phyloP scores from a whole-genome alignment of 75 land plant genomes.

The Cunninghamia lanceolata region DNA sequence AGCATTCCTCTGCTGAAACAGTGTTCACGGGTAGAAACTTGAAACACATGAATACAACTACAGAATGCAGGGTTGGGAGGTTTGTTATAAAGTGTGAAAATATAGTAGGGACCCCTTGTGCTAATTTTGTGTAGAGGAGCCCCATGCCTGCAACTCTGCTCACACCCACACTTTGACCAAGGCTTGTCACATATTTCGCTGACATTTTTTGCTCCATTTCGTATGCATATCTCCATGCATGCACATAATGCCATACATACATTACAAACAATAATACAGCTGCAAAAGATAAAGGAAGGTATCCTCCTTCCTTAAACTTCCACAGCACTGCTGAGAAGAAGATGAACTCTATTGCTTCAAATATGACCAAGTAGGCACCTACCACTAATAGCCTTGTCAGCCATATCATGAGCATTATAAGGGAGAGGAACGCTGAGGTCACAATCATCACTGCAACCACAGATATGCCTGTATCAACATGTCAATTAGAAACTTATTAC shows the following conservation, averaged over 20 bases:
- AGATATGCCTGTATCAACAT: slow-evolving; percentile 24
- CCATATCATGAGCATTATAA: slow-evolving; percentile 52
- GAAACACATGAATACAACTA: slow-evolving; percentile 55
- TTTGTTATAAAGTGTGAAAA: slow-evolving; percentile 52
- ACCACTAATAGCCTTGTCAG: slow-evolving; percentile 15
- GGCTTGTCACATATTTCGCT: slow-evolving; percentile 13
- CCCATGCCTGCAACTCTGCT: slow-evolving; percentile 51
- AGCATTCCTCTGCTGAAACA: slow-evolving; percentile 45
- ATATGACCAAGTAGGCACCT: slow-evolving; percentile 19
- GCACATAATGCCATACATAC: slow-evolving; percentile 69
- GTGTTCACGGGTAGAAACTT: slow-evolving; percentile 53
- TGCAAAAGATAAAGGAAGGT: slow-evolving; percentile 57
- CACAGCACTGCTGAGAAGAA: slow-evolving; percentile 37
- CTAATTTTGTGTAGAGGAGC: slow-evolving; percentile 62
- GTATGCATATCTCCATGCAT: slow-evolving; percentile 26
- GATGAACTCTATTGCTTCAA: slow-evolving; percentile 20
- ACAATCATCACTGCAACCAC: slow-evolving; percentile 38
- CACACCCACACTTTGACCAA: slow-evolving; percentile 24
- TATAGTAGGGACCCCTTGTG: slow-evolving; percentile 63
- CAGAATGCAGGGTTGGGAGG: slow-evolving; percentile 57
- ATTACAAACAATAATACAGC: slow-evolving; percentile 39
- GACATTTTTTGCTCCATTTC: slow-evolving; percentile 57
- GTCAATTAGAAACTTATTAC: no score
- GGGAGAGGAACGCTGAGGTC: slow-evolving; percentile 23
- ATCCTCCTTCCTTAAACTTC: slow-evolving; percentile 43